These are phyloP conservation scores for Nothophytophthora sp. DNA, from an alignment of 352 stramenopile genomes.

Conservation along the genomic window DNA sequence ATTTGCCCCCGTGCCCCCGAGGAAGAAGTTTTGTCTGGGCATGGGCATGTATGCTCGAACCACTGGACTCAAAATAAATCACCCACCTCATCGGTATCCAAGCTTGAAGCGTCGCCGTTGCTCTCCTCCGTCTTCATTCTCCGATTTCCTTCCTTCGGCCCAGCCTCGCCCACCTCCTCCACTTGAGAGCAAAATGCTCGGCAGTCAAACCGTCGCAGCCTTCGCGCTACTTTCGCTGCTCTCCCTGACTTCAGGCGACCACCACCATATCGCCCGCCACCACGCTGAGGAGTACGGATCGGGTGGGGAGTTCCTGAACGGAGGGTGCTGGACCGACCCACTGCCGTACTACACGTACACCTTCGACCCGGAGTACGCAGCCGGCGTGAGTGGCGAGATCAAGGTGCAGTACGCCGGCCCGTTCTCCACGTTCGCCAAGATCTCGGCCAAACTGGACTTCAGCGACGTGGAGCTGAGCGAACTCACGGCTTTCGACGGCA, in stretches of 20 bases:
- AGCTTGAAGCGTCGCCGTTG: too few relatives aligned
- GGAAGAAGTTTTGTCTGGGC: too few relatives aligned
- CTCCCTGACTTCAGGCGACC: too few relatives aligned
- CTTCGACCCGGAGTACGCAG: constrained; percentile 41
- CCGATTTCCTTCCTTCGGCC: too few relatives aligned
- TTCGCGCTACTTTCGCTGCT: background rate
- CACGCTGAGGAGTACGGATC: background rate
- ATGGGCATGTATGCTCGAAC: too few relatives aligned
- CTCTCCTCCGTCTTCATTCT: background rate
- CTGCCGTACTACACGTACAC: constrained; percentile 34
- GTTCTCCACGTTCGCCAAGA: constrained; percentile 35
- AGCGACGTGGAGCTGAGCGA: constrained; percentile 28
- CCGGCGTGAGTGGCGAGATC: constrained; percentile 40
- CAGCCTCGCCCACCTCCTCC: background rate
- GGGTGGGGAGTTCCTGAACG: background rate
- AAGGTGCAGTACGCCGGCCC: constrained; percentile 39
- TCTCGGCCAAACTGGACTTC: constrained; percentile 49
- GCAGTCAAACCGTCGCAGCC: background rate
- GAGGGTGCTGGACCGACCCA: background rate
- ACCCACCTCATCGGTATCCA: too few relatives aligned
- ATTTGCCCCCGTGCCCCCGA: too few relatives aligned
- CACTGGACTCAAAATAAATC: too few relatives aligned
- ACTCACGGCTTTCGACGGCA: constrained; percentile 37
- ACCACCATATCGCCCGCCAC: too few relatives aligned
- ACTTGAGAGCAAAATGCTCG: background rate